Evolutionary conservation across 2,329 filamentous ascomycete genomes (phyloP), one percentile per base, ranked within the genome.

Genomic region (Cladobotryum protrusum): DNA sequence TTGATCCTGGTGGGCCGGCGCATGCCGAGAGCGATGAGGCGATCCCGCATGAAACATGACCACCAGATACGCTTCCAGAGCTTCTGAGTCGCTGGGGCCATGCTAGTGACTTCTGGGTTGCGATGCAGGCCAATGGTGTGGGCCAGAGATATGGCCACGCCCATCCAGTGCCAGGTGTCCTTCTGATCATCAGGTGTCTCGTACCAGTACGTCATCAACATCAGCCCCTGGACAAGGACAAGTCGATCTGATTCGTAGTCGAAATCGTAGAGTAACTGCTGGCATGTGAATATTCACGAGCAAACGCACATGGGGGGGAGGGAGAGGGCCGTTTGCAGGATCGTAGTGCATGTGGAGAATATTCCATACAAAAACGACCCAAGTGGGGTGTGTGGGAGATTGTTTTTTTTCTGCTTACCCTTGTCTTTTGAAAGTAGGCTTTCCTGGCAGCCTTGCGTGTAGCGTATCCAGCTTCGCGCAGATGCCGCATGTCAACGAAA

Each of bases 141-240:
- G 47, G 90, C 91, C 43, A 96, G 75, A 12, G 91, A 96, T 52
- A 95, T 88, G 39, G 91, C 92, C 35, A 96, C 89, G 15, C 92
- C 92, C 88, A 96, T 95, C 92, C 91, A 96, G 65, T 96, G 91
- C 88, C 92, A 96, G 42, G 91, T 96, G 66, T 96, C 92, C 68
- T 96, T 96, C 64, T 96, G 89, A 65, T 96, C 92, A 68, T 96
- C 90, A 0, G 91, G 91, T 12, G 89, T 95, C 69, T 96, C 91
- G 66, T 96, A 96, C 87, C 92, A 97, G 67, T 95, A 96, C 3
- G 91, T 96, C 87, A 96, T 91, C 52, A 96, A 77, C 19, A 96
- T 76, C 18, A 96, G 76, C 4, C 88, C 86, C 68, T 96, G 92
- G 14, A 96, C 89, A 19, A 96, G 78, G 17, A 89, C 82, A 51